phyloP scores from a whole-genome alignment of 1,284 basidiomycete species.

The Cryptococcus wingfieldii region DNA sequence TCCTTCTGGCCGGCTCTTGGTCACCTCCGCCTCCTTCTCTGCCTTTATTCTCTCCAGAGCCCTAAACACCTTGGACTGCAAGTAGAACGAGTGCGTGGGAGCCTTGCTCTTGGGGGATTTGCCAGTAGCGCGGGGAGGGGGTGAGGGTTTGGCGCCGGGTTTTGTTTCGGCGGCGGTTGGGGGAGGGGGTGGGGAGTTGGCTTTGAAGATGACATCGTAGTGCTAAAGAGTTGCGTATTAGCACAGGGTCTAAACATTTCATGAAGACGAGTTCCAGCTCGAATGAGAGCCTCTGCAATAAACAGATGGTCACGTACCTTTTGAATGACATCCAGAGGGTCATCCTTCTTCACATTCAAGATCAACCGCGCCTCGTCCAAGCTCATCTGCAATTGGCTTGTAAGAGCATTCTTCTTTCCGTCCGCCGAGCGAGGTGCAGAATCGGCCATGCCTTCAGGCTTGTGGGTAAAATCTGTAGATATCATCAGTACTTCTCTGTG shows the following conservation, averaged over 20 bases:
- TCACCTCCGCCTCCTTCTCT: conserved; percentile 31
- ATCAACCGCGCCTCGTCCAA: conserved; percentile 93
- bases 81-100: conserved; percentile 69
- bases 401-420: conserved; percentile 31
- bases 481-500: neutral
- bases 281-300: neutral
- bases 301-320: conserved; percentile 57
- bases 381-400: conserved; percentile 82
- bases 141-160: conserved; percentile 49
- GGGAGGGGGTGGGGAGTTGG: conserved; percentile 62
- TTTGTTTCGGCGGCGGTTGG: conserved; percentile 31
- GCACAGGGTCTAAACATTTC: neutral
- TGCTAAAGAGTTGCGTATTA: conserved; percentile 54
- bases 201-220: conserved; percentile 89
- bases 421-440: conserved; percentile 29
- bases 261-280: neutral
- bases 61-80: conserved; percentile 93
- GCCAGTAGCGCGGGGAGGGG: conserved; percentile 31
- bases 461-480: conserved; percentile 69
- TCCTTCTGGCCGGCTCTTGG: neutral
- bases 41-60: conserved; percentile 79
- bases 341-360: conserved; percentile 79
- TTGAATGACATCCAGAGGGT: conserved; percentile 63
- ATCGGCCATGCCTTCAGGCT: conserved; percentile 53
- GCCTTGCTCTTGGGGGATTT: conserved; percentile 23